Conservation (phyloP, 2,329 filamentous ascomycete genomes). For the Pyrenophora teres region DNA sequence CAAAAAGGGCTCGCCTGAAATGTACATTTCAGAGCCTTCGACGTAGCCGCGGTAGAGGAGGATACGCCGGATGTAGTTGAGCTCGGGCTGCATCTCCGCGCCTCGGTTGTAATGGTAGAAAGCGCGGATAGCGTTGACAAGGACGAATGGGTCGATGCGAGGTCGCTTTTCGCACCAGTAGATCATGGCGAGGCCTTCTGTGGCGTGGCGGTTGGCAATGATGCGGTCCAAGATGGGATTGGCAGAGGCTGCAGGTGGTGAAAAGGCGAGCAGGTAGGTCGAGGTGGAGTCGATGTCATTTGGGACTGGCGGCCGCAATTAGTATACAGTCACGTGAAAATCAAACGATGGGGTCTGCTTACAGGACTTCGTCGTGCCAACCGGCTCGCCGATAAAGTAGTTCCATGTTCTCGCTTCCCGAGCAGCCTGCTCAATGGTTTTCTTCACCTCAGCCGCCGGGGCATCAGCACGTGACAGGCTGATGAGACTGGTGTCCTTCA, state of each 20-base stretch:
- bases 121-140: slow-evolving; percentile 40
- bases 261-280: slow-evolving; percentile 33
- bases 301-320: slow-evolving; percentile 19
- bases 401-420: slow-evolving; percentile 28
- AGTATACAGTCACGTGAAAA: neutral
- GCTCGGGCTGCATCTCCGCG: slow-evolving; percentile 24
- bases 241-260: slow-evolving; percentile 7
- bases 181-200: slow-evolving; percentile 47
- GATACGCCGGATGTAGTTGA: slow-evolving; percentile 27
- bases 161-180: slow-evolving; percentile 38
- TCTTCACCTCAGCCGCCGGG: slow-evolving; percentile 8
- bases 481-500: slow-evolving; percentile 18
- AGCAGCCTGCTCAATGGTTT: slow-evolving; percentile 1
- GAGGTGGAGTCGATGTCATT: slow-evolving; percentile 47
- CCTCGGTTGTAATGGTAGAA: slow-evolving; percentile 41
- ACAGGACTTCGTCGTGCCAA: slow-evolving; percentile 19
- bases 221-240: slow-evolving; percentile 16
- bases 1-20: slow-evolving; percentile 40
- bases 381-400: slow-evolving; percentile 28
- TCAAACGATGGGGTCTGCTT: neutral
- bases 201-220: slow-evolving; percentile 46
- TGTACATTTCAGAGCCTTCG: slow-evolving; percentile 42
- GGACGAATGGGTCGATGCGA: slow-evolving; percentile 37
- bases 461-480: slow-evolving; percentile 6
- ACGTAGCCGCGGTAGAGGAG: slow-evolving; percentile 33